Conservation (phyloP, 2,329 filamentous ascomycete species). For the Arthrobotrys sphaeroides region DNA sequence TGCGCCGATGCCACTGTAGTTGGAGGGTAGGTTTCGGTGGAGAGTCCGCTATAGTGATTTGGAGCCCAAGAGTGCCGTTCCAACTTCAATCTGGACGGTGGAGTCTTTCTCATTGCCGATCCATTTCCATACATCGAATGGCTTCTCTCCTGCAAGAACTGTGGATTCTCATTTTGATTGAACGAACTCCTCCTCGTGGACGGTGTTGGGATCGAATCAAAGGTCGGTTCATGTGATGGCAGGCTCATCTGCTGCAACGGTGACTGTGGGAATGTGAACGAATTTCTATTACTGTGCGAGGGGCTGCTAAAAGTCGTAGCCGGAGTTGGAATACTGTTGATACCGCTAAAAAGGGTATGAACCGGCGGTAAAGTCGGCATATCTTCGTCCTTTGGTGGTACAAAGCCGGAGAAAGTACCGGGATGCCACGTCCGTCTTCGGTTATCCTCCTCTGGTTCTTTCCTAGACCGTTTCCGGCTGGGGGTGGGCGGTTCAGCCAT, state of each 20-base stretch:
- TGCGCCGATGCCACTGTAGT: slow-evolving; percentile 7
- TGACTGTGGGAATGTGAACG: slow-evolving; percentile 51
- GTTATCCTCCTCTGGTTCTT: slow-evolving; percentile 55
- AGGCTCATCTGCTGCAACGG: slow-evolving; percentile 51
- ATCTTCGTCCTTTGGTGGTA: slow-evolving; percentile 49
- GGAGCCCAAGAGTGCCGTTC: slow-evolving; percentile 51
- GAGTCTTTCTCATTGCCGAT: slow-evolving; percentile 45
- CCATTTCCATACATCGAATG: slow-evolving; percentile 43
- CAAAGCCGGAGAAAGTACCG: slow-evolving; percentile 53
- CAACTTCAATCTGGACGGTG: slow-evolving; percentile 47
- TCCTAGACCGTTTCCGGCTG: slow-evolving; percentile 53
- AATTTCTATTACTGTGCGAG: slow-evolving; percentile 52
- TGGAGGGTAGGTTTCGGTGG: slow-evolving; percentile 18
- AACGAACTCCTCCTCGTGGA: slow-evolving; percentile 48
- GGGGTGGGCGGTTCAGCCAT: slow-evolving; percentile 52
- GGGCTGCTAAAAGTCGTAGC: slow-evolving; percentile 53
- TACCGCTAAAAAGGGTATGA: slow-evolving; percentile 48
- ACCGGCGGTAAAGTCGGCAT: slow-evolving; percentile 44
- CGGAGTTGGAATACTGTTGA: slow-evolving; percentile 50
- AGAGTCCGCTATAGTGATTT: slow-evolving; percentile 40
- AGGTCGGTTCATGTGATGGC: slow-evolving; percentile 30
- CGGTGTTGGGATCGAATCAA: slow-evolving; percentile 44
- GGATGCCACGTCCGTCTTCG: slow-evolving; percentile 58
- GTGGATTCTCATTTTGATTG: slow-evolving; percentile 39
- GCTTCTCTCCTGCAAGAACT: slow-evolving; percentile 40